These are phyloP conservation scores for Cucumis hystrix DNA, from an alignment of 306 rosid species.

Conservation along the genomic window DNA sequence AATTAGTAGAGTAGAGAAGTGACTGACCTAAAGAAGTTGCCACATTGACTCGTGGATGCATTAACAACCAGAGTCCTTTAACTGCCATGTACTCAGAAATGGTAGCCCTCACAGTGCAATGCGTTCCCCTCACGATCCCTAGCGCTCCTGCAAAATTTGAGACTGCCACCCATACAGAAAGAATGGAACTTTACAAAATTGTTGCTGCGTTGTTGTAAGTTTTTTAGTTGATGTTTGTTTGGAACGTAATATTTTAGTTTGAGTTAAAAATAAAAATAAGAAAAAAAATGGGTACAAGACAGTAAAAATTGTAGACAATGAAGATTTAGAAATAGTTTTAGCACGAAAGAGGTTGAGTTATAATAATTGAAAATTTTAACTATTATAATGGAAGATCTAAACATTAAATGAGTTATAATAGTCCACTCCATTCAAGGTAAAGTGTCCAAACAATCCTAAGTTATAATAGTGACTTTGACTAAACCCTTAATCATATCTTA, in stretches of 20 bases:
- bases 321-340: too few relatives aligned
- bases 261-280: too few relatives aligned
- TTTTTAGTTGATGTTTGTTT: too few relatives aligned
- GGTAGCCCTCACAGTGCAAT: neutral
- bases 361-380: too few relatives aligned
- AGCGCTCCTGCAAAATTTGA: neutral
- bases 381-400: too few relatives aligned
- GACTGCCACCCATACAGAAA: neutral
- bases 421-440: too few relatives aligned
- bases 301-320: too few relatives aligned
- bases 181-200: neutral
- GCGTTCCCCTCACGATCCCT: neutral
- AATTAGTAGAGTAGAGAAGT: neutral
- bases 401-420: too few relatives aligned
- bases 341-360: too few relatives aligned
- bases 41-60: neutral
- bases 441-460: neutral
- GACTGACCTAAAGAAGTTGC: neutral
- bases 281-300: too few relatives aligned
- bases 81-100: neutral
- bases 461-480: neutral
- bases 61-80: neutral
- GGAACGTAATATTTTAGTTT: too few relatives aligned
- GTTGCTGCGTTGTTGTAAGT: too few relatives aligned
- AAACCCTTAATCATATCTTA: neutral